These are phyloP conservation scores for Breynia disticha DNA, from an alignment of 441 rosid species.

Conservation along the genomic window DNA sequence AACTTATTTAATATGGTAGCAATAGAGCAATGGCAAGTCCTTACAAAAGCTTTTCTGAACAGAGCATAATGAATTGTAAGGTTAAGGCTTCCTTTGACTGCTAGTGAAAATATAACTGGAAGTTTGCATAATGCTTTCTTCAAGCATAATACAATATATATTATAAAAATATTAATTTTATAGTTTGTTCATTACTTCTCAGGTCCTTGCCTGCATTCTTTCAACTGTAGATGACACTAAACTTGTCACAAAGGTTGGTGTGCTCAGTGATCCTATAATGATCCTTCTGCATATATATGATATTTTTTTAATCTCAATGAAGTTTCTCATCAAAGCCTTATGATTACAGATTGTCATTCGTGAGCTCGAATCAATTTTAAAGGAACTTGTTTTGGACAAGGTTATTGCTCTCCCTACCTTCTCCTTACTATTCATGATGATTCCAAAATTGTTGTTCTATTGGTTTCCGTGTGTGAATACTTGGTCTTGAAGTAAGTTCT, in stretches of 20 bases:
- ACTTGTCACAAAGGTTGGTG: slow-evolving; percentile 65
- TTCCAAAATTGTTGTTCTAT: neutral
- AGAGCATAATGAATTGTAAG: neutral
- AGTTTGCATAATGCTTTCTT: too few species aligned
- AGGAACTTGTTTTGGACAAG: slow-evolving; percentile 75
- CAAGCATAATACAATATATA: neutral
- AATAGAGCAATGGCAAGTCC: too few species aligned
- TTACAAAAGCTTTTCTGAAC: too few species aligned
- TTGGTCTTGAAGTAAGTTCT: slow-evolving; percentile 9
- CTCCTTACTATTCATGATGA: neutral
- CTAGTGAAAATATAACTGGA: neutral
- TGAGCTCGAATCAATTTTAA: slow-evolving; percentile 54
- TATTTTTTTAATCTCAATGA: slow-evolving; percentile 1
- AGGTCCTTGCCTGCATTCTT: slow-evolving; percentile 67
- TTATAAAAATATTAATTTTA: neutral
- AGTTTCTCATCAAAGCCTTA: slow-evolving; percentile 12
- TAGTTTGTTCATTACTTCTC: slow-evolving; percentile 9
- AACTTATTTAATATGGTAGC: too few species aligned
- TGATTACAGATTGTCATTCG: slow-evolving; percentile 55
- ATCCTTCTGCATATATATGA: neutral
- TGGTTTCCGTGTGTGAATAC: neutral
- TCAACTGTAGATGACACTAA: slow-evolving; percentile 89
- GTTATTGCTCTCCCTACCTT: slow-evolving; percentile 22
- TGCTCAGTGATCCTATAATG: slow-evolving; percentile 7
- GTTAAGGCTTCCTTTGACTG: neutral